Evolutionary conservation across 306 rosid species (phyloP).

Genomic region (Vigna angularis): DNA sequence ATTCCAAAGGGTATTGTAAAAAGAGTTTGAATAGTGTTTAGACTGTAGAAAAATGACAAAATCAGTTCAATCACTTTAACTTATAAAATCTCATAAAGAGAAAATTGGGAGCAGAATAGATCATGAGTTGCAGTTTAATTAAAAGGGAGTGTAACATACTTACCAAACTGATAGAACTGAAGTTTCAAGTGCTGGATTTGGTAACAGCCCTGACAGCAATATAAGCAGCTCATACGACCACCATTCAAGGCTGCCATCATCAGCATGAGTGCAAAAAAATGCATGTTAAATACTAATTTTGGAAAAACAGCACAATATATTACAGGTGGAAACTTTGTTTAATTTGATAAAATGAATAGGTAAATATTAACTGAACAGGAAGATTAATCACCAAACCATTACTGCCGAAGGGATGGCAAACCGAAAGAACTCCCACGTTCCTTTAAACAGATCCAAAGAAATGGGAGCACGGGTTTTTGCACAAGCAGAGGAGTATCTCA

Average conservation of each 20-base stretch:
- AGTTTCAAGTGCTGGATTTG: constrained; percentile 86
- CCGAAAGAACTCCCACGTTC: constrained; percentile 60
- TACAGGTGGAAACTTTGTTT: background rate
- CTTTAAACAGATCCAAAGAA: constrained; percentile 59
- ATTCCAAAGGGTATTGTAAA: constrained; percentile 71
- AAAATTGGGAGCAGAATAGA: background rate
- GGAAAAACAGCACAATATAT: background rate
- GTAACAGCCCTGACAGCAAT: constrained; percentile 75
- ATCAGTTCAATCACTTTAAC: constrained; percentile 17
- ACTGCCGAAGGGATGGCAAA: constrained; percentile 78
- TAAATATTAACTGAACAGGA: background rate
- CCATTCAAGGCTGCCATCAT: constrained; percentile 63
- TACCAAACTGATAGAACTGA: constrained; percentile 85
- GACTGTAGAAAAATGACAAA: constrained; percentile 48
- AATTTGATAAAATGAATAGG: background rate
- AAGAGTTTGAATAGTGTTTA: constrained; percentile 60
- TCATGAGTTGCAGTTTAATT: background rate
- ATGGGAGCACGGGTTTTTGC: constrained; percentile 58
- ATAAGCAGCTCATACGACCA: constrained; percentile 75
- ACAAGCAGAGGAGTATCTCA: constrained; percentile 62
- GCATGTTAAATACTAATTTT: background rate
- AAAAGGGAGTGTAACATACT: background rate
- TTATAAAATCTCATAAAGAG: background rate
- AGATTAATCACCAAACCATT: constrained; percentile 69
- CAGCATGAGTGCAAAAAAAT: constrained; percentile 16